Evolutionary conservation across 768 basidiomycete genomes (phyloP).

Genomic region (Podaxis sp.): DNA sequence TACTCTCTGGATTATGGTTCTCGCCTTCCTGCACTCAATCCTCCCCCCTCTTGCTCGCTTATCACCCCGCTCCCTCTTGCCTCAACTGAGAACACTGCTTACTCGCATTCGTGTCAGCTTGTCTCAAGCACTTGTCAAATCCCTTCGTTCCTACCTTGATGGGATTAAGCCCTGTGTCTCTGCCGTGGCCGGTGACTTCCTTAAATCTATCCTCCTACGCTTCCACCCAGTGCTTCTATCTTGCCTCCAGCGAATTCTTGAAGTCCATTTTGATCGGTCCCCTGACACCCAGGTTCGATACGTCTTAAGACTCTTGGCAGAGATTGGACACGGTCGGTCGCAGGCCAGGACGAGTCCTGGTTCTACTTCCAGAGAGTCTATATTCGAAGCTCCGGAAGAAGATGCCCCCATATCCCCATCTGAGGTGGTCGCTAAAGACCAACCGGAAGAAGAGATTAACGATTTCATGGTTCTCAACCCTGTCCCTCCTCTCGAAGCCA

Average conservation of each 20-base stretch:
- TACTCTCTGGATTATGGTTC: background rate
- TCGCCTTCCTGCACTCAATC: background rate
- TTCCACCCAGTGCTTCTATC: background rate
- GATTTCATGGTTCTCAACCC: background rate
- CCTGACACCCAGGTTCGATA: background rate
- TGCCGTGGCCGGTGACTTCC: background rate
- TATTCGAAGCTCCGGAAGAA: background rate
- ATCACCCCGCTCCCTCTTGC: background rate
- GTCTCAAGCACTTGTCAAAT: background rate
- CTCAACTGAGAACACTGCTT: background rate
- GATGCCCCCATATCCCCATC: background rate
- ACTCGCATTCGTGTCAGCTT: background rate
- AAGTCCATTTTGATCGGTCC: background rate
- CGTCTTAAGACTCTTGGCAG: background rate
- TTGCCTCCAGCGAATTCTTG: background rate
- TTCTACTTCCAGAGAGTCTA: background rate
- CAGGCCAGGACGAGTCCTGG: background rate
- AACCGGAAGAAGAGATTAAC: background rate
- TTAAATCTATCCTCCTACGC: background rate
- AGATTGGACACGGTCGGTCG: background rate
- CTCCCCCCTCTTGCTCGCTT: background rate
- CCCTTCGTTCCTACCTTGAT: background rate
- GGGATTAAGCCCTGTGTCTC: background rate
- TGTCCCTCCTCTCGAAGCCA: background rate
- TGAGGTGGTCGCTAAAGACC: background rate